phyloP scores from a whole-genome alignment of 73 alveolate species.

The Durusdinium trenchii region DNA sequence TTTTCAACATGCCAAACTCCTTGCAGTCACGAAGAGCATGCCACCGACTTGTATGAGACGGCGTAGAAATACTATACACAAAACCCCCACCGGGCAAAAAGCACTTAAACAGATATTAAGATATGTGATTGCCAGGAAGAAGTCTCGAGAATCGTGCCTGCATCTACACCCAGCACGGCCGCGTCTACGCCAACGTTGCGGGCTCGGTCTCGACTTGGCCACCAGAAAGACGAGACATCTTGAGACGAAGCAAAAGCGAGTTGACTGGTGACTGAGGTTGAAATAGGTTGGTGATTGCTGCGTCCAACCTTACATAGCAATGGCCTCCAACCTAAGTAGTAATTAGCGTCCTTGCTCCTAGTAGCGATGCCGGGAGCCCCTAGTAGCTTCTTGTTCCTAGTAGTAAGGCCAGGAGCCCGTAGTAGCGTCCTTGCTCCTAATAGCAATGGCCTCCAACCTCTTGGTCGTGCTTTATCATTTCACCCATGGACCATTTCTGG shows the following conservation, averaged over 20 bases:
- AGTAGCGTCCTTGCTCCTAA: no score
- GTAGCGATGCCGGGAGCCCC: no score
- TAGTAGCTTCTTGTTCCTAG: no score
- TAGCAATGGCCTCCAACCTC: no score
- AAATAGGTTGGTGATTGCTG: no score
- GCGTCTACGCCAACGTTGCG: conserved; percentile 67
- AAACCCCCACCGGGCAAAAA: neutral
- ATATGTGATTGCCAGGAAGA: conserved; percentile 45
- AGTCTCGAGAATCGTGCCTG: conserved; percentile 83
- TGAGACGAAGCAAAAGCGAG: neutral
- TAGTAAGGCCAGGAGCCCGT: no score
- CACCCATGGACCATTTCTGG: no score
- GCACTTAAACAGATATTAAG: neutral
- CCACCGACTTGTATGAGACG: neutral
- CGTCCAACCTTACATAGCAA: no score
- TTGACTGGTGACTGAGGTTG: no score
- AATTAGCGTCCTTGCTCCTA: no score
- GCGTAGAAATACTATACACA: neutral
- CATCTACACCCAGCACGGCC: conserved; percentile 86
- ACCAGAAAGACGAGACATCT: neutral
- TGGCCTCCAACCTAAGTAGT: no score
- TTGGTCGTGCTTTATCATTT: no score
- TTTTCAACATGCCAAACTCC: neutral
- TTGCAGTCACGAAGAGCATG: neutral
- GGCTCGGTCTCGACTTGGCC: neutral